Base-by-base conservation (phyloP, 2,329 filamentous ascomycete genomes). In the Drechmeria coniospora region DNA sequence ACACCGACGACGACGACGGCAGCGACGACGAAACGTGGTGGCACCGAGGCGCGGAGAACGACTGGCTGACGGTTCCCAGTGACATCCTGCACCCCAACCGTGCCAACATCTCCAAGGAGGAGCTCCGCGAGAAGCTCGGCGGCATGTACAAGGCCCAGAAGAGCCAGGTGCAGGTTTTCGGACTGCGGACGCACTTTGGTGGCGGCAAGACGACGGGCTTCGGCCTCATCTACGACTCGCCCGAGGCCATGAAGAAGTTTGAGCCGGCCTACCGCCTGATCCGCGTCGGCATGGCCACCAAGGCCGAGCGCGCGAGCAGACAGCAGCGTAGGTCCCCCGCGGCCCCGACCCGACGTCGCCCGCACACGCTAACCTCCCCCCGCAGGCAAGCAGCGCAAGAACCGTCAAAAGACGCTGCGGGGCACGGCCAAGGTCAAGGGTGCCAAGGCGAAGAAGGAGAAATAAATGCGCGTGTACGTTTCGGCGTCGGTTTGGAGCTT, bases 341-440 rank as follows among this genome's bases (percentile, higher is more conserved):
- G 21, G 13, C 16, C 21, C 17, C 13, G 10, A 14, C 13, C 5
- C 14, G 15, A 15, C 13, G 8, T 10, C 21, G 4, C 6, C 10
- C 4, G 21, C 11, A 10, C 5, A 15, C 10, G 11, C 44, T 49
- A 32, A 49, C 40, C 18, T 36, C 30, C 26, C 14, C 33, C 34
- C 47, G 69, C 65, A 95, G 87, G 87, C 79, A 98, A 98, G 75
- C 90, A 95, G 72, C 81, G 90, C 72, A 98, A 98, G 83, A 98
- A 98, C 82, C 77, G 87, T 63, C 76, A 81, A 67, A 95, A 98
- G 84, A 90, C 87, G 59, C 79, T 94, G 63, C 81, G 90, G 50
- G 90, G 90, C 60, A 92, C 83, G 52, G 87, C 84, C 55, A 98
- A 98, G 83, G 76, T 77, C 72, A 94, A 94, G 82, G 84, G 84